Evolutionary conservation across 129 eudicot genomes (phyloP).

Genomic region (Logfia minima): DNA sequence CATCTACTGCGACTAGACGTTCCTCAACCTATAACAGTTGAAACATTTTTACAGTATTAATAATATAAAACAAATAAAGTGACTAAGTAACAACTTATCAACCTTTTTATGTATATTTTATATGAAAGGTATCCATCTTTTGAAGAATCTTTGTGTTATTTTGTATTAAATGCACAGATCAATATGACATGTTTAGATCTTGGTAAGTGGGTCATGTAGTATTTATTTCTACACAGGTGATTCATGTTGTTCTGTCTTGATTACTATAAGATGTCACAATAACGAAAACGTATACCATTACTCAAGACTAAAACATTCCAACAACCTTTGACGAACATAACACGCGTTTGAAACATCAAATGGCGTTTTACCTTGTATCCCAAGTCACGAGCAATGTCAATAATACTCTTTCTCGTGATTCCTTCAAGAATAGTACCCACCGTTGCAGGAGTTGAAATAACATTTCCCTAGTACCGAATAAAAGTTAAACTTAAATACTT

Average conservation of each 20-base stretch:
- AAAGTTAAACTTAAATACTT: background rate
- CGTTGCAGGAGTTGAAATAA: slow-evolving; percentile 61
- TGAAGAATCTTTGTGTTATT: background rate
- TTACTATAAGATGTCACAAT: background rate
- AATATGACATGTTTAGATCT: too few relatives aligned
- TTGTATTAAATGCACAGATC: background rate
- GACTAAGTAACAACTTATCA: too few relatives aligned
- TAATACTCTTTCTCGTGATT: slow-evolving; percentile 80
- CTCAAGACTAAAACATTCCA: background rate
- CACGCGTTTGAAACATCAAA: too few relatives aligned
- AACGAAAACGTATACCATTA: too few relatives aligned
- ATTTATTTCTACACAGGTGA: too few relatives aligned
- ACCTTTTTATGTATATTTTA: background rate
- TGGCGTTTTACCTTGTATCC: slow-evolving; percentile 53
- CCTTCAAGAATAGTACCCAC: slow-evolving; percentile 83
- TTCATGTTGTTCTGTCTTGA: too few relatives aligned
- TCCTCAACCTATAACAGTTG: slow-evolving; percentile 65
- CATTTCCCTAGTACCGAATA: slow-evolving; percentile 42
- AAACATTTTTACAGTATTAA: background rate
- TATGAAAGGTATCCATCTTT: background rate
- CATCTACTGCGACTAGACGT: slow-evolving; percentile 50
- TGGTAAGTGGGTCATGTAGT: too few relatives aligned
- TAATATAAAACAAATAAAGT: background rate
- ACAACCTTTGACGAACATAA: too few relatives aligned
- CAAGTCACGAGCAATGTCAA: slow-evolving; percentile 62